These are phyloP conservation scores for Borovskyia barvae DNA, from an alignment of 208 protist species.

Conservation along the genomic window DNA sequence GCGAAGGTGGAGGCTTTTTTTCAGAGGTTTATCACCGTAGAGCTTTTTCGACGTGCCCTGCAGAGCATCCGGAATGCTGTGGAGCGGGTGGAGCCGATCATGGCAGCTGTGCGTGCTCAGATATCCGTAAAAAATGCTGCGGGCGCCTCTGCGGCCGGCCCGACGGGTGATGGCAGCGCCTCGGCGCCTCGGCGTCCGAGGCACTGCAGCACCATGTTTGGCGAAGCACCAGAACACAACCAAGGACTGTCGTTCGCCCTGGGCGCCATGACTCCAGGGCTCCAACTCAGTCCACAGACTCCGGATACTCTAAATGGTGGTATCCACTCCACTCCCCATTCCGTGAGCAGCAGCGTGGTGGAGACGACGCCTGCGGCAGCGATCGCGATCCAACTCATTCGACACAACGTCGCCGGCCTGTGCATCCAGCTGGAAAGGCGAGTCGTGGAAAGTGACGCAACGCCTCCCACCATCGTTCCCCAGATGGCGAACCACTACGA, in stretches of 20 bases:
- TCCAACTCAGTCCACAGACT: neutral
- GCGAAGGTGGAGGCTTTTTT: slow-evolving; percentile 67
- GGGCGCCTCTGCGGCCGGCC: neutral
- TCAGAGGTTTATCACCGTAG: slow-evolving; percentile 49
- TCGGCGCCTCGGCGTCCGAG: slow-evolving; percentile 3
- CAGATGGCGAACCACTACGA: slow-evolving; percentile 53
- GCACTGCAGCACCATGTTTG: neutral
- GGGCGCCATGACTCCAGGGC: neutral
- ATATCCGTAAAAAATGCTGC: neutral
- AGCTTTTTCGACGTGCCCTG: slow-evolving; percentile 51
- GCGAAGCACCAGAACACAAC: too few species aligned
- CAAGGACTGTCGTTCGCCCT: too few species aligned
- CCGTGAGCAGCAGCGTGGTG: neutral
- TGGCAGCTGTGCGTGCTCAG: slow-evolving; percentile 4
- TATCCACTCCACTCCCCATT: slow-evolving; percentile 6
- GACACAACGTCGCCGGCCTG: slow-evolving; percentile 64
- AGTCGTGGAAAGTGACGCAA: slow-evolving; percentile 32
- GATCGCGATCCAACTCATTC: slow-evolving; percentile 36
- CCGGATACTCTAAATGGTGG: neutral
- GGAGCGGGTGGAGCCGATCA: slow-evolving; percentile 28
- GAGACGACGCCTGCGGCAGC: neutral
- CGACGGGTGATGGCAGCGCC: slow-evolving; percentile 3
- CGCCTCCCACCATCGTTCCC: slow-evolving; percentile 39
- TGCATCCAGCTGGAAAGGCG: slow-evolving; percentile 59
- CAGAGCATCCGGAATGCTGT: slow-evolving; percentile 33